These are phyloP conservation scores for Fremontodendron californicum DNA, from an alignment of 345 rosid genomes.

Conservation along the genomic window DNA sequence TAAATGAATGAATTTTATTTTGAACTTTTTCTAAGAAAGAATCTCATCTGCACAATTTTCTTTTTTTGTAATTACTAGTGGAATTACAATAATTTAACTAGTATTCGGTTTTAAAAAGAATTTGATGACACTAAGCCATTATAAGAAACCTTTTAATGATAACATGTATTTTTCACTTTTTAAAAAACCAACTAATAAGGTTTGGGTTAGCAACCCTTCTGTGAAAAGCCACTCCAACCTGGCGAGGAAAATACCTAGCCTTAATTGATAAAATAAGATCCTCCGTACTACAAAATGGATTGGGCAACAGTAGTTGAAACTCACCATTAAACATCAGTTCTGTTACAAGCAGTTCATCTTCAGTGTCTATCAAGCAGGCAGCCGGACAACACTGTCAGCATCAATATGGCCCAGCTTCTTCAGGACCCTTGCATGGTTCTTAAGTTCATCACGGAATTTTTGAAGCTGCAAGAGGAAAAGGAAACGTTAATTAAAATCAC, in stretches of 20 bases:
- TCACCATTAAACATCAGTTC: constrained; percentile 97
- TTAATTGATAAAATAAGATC: constrained; percentile 12
- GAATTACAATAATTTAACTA: not conserved
- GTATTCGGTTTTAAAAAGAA: not conserved
- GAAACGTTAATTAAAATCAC: not conserved
- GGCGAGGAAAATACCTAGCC: constrained; percentile 11
- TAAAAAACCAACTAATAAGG: not conserved
- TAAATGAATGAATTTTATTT: not conserved
- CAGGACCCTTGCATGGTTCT: constrained; percentile 85
- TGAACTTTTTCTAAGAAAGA: not conserved
- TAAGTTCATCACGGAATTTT: constrained; percentile 91
- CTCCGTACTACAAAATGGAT: constrained; percentile 7
- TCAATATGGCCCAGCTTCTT: constrained; percentile 94
- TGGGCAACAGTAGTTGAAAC: not conserved
- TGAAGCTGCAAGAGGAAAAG: constrained; percentile 57
- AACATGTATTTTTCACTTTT: not conserved
- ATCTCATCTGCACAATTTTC: not conserved
- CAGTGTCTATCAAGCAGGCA: constrained; percentile 98
- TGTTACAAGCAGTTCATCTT: constrained; percentile 97
- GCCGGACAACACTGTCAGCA: constrained; percentile 89
- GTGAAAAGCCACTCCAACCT: not conserved
- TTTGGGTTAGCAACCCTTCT: not conserved
- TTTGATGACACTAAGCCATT: not conserved
- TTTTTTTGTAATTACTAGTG: not conserved
- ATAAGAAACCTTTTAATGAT: not conserved